Evolutionary conservation across 768 basidiomycete species (phyloP).

Genomic region (Ramaria sp.): DNA sequence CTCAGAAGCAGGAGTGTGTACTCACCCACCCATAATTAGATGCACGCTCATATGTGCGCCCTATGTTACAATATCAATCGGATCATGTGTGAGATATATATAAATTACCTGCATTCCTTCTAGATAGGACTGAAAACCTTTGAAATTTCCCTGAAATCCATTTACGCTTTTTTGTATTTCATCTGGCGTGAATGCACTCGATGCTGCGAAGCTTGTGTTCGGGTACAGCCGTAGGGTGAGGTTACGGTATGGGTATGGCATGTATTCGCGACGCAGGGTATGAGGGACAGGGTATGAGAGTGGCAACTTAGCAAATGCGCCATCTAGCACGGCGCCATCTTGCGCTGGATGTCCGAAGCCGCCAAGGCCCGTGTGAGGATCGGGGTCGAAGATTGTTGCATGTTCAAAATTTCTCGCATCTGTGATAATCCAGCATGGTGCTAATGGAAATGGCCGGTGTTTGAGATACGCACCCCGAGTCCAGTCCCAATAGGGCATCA

Average conservation of each 20-base stretch:
- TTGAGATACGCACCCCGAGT: constrained; percentile 13
- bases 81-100: background rate
- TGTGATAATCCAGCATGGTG: background rate
- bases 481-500: constrained; percentile 22
- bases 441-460: background rate
- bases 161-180: constrained; percentile 18
- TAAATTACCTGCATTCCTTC: constrained; percentile 20
- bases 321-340: constrained; percentile 17
- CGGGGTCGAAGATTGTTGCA: constrained; percentile 15
- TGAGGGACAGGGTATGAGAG: constrained; percentile 25
- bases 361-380: constrained; percentile 17
- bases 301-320: constrained; percentile 19
- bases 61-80: constrained; percentile 11
- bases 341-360: constrained; percentile 18
- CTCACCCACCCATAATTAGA: constrained; percentile 23
- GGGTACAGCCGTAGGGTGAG: constrained; percentile 11
- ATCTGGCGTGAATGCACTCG: constrained; percentile 17
- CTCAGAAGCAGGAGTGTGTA: background rate
- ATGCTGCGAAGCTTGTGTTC: constrained; percentile 16
- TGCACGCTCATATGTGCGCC: constrained; percentile 25
- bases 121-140: constrained; percentile 21
- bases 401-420: constrained; percentile 16
- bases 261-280: constrained; percentile 23
- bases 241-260: constrained; percentile 20
- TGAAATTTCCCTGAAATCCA: constrained; percentile 21